Percentiles rank a stretch among this genome's conserved stretches.
phyloP scores from a whole-genome alignment of 129 eudicot species.

The Cynara cardunculus region DNA sequence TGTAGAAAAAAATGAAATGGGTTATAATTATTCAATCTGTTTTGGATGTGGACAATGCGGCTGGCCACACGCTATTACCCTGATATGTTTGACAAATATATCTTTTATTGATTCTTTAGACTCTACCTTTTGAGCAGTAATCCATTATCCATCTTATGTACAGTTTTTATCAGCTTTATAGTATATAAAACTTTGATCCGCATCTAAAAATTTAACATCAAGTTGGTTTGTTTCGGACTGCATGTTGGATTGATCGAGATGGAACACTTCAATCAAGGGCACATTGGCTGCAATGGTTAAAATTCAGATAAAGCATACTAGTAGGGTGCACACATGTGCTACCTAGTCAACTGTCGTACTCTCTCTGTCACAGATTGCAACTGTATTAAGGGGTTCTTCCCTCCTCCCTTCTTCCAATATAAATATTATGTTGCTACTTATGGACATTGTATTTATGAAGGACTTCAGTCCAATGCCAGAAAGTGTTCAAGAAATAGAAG shows the following conservation, averaged over 20 bases:
- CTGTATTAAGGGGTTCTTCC: neutral
- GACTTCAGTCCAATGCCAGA: neutral
- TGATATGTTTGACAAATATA: neutral
- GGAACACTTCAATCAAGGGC: neutral
- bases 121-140: neutral
- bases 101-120: neutral
- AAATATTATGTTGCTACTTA: neutral
- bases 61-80: neutral
- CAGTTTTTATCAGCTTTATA: neutral
- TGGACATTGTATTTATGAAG: neutral
- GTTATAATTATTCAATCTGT: too few species aligned
- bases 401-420: neutral
- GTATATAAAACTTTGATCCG: neutral
- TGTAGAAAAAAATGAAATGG: too few species aligned
- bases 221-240: neutral
- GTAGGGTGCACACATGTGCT: neutral
- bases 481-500: too few species aligned
- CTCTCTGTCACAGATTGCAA: neutral
- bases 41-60: too few species aligned
- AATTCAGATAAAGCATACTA: neutral
- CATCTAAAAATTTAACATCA: neutral
- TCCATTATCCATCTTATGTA: neutral
- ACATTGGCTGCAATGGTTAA: neutral
- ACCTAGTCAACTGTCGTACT: neutral
- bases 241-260: neutral